Evolutionary conservation across 208 protist genomes (phyloP).

Genomic region (Acanthamoeba culbertsoni): DNA sequence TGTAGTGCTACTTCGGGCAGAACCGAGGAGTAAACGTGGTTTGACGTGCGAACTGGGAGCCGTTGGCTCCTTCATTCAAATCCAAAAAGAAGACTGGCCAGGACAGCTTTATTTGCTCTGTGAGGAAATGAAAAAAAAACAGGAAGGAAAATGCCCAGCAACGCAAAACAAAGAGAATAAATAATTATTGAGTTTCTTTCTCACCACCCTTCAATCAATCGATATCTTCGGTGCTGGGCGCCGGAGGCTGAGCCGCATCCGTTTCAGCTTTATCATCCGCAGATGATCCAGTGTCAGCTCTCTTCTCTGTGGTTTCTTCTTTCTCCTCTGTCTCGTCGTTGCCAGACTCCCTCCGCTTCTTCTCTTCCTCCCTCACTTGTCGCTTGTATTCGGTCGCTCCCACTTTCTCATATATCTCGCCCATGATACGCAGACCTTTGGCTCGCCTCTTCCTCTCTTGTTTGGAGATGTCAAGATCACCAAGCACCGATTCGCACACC

Average conservation of each 20-base stretch:
- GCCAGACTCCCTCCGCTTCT: background rate
- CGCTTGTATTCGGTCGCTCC: background rate
- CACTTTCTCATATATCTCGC: conserved; percentile 56
- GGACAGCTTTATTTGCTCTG: too few relatives aligned
- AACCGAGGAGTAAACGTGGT: too few relatives aligned
- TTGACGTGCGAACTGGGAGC: too few relatives aligned
- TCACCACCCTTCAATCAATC: background rate
- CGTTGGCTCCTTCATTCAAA: too few relatives aligned
- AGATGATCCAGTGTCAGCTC: background rate
- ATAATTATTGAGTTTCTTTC: background rate
- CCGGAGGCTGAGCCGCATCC: background rate
- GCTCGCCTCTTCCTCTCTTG: background rate
- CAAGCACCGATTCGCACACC: conserved; percentile 46
- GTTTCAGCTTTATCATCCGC: background rate
- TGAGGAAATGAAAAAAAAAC: too few relatives aligned
- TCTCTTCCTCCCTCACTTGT: conserved; percentile 37
- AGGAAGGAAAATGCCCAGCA: background rate
- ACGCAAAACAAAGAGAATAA: background rate
- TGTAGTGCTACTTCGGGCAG: too few relatives aligned
- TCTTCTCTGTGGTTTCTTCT: background rate
- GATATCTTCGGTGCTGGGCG: background rate
- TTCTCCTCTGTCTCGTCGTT: background rate
- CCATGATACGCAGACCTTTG: conserved; percentile 32
- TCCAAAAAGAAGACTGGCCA: too few relatives aligned
- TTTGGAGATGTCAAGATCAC: conserved; percentile 44